Percentiles rank a stretch among this genome's conserved stretches.
Evolutionary conservation across 257 asterid genomes (phyloP).

Genomic region (Solanum neorickii): DNA sequence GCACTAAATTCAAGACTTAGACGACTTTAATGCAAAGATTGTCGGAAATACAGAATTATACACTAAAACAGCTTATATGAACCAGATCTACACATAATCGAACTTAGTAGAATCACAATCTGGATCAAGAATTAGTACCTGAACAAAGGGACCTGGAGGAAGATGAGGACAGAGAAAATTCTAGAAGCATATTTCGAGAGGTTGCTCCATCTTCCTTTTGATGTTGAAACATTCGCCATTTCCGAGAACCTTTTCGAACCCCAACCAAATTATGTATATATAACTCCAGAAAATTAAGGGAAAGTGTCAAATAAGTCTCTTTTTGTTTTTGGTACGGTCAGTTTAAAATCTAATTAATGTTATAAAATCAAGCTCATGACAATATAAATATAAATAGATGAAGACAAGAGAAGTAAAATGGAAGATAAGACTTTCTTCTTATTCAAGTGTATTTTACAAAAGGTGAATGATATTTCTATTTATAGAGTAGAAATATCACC

Average conservation of each 20-base stretch:
- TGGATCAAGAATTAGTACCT: conserved; percentile 27
- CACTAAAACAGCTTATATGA: background rate
- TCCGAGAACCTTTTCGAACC: too few relatives aligned
- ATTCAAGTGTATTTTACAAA: too few relatives aligned
- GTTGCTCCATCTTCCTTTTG: conserved; percentile 55
- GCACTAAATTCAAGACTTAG: background rate
- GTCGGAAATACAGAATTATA: background rate
- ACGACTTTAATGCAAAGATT: background rate
- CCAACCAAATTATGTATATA: background rate
- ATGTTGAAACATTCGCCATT: conserved; percentile 2
- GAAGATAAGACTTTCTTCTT: too few relatives aligned
- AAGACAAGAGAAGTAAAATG: too few relatives aligned
- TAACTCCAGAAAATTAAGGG: too few relatives aligned
- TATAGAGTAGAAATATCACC: too few relatives aligned
- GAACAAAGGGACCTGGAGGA: conserved; percentile 90
- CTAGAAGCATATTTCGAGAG: conserved; percentile 60
- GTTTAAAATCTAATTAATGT: too few relatives aligned
- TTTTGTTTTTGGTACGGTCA: too few relatives aligned
- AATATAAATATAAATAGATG: too few relatives aligned
- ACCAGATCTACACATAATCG: background rate
- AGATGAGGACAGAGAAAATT: conserved; percentile 43
- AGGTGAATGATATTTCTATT: too few relatives aligned
- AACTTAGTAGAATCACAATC: background rate
- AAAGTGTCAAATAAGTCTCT: too few relatives aligned
- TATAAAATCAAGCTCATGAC: too few relatives aligned